Evolutionary conservation across 2,329 filamentous ascomycete species (phyloP), one percentile per base, ranked within the genome.

Genomic region (Monosporascus sp.): DNA sequence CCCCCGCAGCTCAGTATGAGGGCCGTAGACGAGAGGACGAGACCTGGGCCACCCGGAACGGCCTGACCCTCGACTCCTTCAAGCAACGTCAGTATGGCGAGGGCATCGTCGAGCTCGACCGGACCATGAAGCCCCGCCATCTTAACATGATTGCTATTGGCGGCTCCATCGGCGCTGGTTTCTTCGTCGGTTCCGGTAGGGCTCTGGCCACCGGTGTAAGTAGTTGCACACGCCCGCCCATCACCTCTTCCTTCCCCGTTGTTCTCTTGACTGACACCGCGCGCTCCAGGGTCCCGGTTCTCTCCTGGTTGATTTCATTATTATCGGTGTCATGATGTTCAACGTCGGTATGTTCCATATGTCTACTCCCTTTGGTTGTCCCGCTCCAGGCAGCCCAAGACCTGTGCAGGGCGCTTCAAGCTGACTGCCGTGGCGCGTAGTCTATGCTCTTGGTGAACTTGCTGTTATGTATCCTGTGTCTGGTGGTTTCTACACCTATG

Each of bases 321-420:
- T 83, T 53, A 78, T 82, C 53, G 80, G 81, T 63, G 55, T 79
- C 60, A 82, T 84, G 79, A 79, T 84, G 68, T 79, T 83, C 62
- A 80, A 81, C 59, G 81, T 82, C 47, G 69, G 69, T 70, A 62
- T 53, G 62, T 58, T 35, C 35, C 41, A 5, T 31, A 17, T 45
- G 8, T 20, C 20, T 11, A 14, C 22, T 26, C 22, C 17, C 62
- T 61, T 18, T 8, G 43, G 24, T n/a, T 37, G 51, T 14, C n/a
- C 43, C 43, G 28, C 24, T 47, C 14, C 11, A 14, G 31, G 20
- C 15, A 7, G 9, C n/a, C 8, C 11, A 7, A 6, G 22, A 48
- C 5, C 28, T n/a, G 7, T 48, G 3, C 49, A 43, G 26, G 24
- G 7, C 31, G 31, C 20, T n/a, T 35, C 15, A 24, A 18, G 26